Evolutionary conservation across 495 filamentous ascomycete genomes (phyloP).

Genomic region (Neurospora africana): DNA sequence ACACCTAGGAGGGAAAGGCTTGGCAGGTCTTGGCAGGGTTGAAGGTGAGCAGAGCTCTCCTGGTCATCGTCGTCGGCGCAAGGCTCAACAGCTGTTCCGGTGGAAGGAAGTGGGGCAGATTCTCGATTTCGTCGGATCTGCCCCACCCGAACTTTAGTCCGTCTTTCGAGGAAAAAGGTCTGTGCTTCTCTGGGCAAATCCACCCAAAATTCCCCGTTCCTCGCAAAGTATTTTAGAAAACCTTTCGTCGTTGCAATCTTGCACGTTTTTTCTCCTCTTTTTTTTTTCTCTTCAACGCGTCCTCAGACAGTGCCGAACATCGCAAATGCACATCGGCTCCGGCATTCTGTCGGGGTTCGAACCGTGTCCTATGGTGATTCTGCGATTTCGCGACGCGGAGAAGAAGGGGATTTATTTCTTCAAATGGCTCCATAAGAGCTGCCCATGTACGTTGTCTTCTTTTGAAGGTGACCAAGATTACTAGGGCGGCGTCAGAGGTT

Average conservation of each 20-base stretch:
- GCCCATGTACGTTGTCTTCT: conserved; percentile 52
- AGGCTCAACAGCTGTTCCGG: neutral
- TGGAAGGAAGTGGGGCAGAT: neutral
- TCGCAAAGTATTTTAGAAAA: neutral
- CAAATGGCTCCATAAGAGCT: conserved; percentile 77
- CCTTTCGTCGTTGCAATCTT: neutral
- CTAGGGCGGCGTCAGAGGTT: conserved; percentile 87
- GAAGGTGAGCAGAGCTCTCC: neutral
- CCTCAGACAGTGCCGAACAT: conserved; percentile 85
- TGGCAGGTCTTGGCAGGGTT: neutral
- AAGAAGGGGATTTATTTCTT: conserved; percentile 41
- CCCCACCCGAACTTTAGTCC: neutral
- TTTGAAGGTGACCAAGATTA: conserved; percentile 39
- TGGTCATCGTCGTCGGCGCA: neutral
- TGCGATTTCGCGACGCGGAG: conserved; percentile 80
- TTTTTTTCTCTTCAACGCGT: conserved; percentile 53
- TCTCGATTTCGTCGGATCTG: neutral
- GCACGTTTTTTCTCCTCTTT: conserved; percentile 18
- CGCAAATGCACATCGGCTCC: conserved; percentile 42
- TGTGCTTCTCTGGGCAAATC: neutral
- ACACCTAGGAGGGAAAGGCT: neutral
- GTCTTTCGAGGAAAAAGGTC: neutral
- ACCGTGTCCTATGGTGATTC: conserved; percentile 56
- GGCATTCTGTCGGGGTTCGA: conserved; percentile 60
- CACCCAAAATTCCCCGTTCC: neutral